Base-by-base conservation (phyloP, 257 asterid species). In the Penstemon newberryi region DNA sequence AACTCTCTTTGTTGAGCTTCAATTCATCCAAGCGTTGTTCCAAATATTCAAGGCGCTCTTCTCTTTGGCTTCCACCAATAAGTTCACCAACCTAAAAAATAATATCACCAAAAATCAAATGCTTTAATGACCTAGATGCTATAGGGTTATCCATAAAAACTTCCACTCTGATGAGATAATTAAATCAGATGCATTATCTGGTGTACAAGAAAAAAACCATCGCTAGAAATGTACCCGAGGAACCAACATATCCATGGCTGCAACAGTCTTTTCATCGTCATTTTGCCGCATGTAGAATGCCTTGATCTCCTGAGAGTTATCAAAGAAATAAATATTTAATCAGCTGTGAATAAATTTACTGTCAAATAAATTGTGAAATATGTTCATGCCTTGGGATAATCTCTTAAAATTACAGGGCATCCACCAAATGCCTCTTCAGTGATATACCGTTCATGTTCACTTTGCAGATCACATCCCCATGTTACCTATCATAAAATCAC, bases 161-260 rank as follows among this genome's bases (percentile, higher is more conserved):
- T 54, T 25, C 37, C 44, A 40, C 47, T 56, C 68, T 56, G 56
- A 36, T 73, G 4, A 53, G 10, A 52, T 25, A 43, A 8, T 5
- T 43, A 0, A 6, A 40, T 47, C 38, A 39, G 62, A 51, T 42
- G 65, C 52, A 42, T 2, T 25, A 65, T 65, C 62, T 45, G 51
- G 57, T 56, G 55, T 15, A 7, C n/a, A 47, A 56, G 72, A 25
- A 25, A 25, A 15, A 25, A 25, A 25, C 33, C 33, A 68, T 56
- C 56, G 44, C 33, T 7, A 56, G 60, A 58, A 37, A 69, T 50
- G 52, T 91, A 94, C 99, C 96, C 89, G 93, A 70, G 99, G 99
- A 84, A 94, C 99, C 86, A 94, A 77, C 98, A 91, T 80, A 82
- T 94, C 99, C 99, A 94, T 94, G 73, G 99, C 99, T 63, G 99